Conservation (phyloP, 257 asterid genomes). For the Solanum chiquidenum region DNA sequence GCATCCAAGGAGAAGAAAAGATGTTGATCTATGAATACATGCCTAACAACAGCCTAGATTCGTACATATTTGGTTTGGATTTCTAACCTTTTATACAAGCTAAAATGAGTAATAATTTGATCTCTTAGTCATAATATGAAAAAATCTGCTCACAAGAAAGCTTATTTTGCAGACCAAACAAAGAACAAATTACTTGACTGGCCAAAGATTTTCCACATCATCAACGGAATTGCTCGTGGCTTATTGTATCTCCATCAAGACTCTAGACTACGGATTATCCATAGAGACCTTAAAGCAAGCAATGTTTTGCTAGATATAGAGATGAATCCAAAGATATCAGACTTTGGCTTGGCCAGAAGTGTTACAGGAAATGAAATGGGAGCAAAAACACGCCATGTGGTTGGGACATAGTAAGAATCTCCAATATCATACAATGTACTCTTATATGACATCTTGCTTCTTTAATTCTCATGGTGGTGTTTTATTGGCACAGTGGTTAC, state of each 20-base stretch:
- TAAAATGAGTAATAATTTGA: neutral
- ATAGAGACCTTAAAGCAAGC: conserved; percentile 23
- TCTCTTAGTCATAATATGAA: neutral
- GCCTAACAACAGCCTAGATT: neutral
- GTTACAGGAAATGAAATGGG: conserved; percentile 20
- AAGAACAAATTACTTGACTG: conserved; percentile 10
- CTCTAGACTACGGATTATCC: conserved; percentile 20
- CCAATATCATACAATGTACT: neutral
- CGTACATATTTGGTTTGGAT: neutral
- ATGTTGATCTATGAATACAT: conserved; percentile 1
- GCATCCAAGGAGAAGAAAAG: conserved; percentile 1
- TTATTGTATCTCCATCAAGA: conserved; percentile 25
- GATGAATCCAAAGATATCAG: conserved; percentile 26
- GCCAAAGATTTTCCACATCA: conserved; percentile 13
- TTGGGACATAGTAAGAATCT: conserved; percentile 17
- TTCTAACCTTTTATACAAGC: neutral
- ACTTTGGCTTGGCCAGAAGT: conserved; percentile 17
- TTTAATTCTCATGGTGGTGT: neutral
- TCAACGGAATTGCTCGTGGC: conserved; percentile 25
- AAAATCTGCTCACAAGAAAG: neutral
- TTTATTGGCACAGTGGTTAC: conserved; percentile 12
- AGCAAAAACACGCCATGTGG: conserved; percentile 13
- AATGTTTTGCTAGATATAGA: conserved; percentile 17
- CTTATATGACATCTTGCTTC: neutral
- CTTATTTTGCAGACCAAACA: conserved; percentile 5